Evolutionary conservation across 371 early-diverging fungal genomes (phyloP).

Genomic region (Globomyces sp.): DNA sequence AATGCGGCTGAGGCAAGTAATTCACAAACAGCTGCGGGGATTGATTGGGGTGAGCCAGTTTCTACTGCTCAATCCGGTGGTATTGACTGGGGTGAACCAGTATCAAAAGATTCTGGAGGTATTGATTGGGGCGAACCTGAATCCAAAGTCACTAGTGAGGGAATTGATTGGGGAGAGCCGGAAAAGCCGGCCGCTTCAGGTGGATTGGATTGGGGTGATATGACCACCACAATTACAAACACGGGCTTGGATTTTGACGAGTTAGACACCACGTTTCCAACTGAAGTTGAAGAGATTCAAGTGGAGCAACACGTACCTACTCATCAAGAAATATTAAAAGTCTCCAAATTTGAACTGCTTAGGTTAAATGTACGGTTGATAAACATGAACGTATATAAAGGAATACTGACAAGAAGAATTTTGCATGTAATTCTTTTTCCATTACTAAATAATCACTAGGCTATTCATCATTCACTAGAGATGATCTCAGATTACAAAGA

Average conservation of each 20-base stretch:
- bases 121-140: slow-evolving; percentile 21
- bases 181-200: not conserved
- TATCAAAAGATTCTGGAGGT: not conserved
- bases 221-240: not conserved
- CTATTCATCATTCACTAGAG: slow-evolving; percentile 32
- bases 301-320: not conserved
- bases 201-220: slow-evolving; percentile 17
- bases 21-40: slow-evolving; percentile 12
- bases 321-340: not conserved
- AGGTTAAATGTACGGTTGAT: not conserved
- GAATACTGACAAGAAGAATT: slow-evolving; percentile 4
- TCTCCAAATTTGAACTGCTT: not conserved
- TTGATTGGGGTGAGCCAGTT: slow-evolving; percentile 41
- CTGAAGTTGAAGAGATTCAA: slow-evolving; percentile 19
- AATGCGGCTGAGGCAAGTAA: slow-evolving; percentile 6
- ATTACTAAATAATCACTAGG: not conserved
- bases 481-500: slow-evolving; percentile 40
- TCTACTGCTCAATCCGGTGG: slow-evolving; percentile 8
- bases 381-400: slow-evolving; percentile 1
- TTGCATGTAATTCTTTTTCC: slow-evolving; percentile 16
- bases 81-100: slow-evolving; percentile 45
- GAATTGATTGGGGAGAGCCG: slow-evolving; percentile 16
- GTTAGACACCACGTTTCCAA: slow-evolving; percentile 33
- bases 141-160: not conserved
- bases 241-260: slow-evolving; percentile 46